Evolutionary conservation across 2,329 filamentous ascomycete species (phyloP).

Genomic region (Fusarium decemcellulare): DNA sequence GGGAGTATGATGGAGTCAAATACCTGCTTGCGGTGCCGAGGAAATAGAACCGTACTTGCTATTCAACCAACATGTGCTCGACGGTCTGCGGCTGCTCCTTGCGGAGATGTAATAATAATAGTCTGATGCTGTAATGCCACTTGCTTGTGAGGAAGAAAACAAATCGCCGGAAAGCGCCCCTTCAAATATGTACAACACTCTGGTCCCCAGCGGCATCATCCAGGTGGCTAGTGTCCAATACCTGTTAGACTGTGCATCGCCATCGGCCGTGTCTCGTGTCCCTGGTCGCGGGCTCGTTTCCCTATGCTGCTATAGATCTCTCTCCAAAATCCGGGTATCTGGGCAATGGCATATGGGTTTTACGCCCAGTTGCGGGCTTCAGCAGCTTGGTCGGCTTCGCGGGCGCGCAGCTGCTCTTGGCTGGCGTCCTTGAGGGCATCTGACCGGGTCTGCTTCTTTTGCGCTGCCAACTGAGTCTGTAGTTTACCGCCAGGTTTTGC

Average conservation of each 20-base stretch:
- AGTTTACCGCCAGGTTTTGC: constrained; percentile 77
- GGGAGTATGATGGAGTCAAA: constrained; percentile 34
- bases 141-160: constrained; percentile 12
- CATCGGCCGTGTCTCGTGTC: not conserved
- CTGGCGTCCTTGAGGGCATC: constrained; percentile 79
- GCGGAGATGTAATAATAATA: not conserved
- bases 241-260: not conserved
- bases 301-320: not conserved
- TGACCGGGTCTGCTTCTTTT: constrained; percentile 80
- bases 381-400: constrained; percentile 76
- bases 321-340: not conserved
- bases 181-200: not conserved
- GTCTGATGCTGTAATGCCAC: not conserved
- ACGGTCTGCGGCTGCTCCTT: not conserved
- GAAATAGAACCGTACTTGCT: constrained; percentile 2
- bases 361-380: constrained; percentile 54
- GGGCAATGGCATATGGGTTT: not conserved
- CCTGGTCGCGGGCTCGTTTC: not conserved
- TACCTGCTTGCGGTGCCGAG: not conserved
- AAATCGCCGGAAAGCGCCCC: constrained; percentile 1
- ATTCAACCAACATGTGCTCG: not conserved
- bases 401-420: constrained; percentile 72
- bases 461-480: constrained; percentile 77
- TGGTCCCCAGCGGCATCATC: not conserved
- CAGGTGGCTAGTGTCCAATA: not conserved